These are phyloP conservation scores for Anethum foeniculum DNA, from an alignment of 140 eudicot genomes.

Conservation along the genomic window DNA sequence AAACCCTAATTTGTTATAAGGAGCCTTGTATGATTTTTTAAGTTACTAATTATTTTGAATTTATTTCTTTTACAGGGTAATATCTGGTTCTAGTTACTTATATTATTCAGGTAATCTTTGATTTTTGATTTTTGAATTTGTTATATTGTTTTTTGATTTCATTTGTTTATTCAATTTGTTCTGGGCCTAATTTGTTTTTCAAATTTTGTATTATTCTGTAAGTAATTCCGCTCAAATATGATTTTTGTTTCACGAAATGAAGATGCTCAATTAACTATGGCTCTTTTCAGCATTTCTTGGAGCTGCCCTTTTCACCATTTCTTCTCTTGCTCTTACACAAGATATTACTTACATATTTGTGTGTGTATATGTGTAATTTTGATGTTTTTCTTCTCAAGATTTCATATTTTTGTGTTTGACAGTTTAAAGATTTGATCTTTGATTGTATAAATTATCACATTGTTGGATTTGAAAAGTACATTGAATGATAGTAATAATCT, in stretches of 20 bases:
- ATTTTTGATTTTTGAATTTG: too few species aligned
- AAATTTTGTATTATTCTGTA: too few species aligned
- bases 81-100: too few species aligned
- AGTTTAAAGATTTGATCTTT: conserved; percentile 5
- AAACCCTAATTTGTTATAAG: too few species aligned
- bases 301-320: conserved; percentile 47
- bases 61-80: too few species aligned
- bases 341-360: conserved; percentile 39
- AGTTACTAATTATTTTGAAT: too few species aligned
- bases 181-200: too few species aligned
- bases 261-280: conserved; percentile 11
- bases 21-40: too few species aligned
- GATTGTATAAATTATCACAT: conserved; percentile 44
- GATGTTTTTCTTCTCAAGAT: conserved; percentile 6
- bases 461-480: conserved; percentile 62
- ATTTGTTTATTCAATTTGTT: too few species aligned
- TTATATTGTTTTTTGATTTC: too few species aligned
- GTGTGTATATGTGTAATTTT: neutral
- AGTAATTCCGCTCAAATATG: too few species aligned
- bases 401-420: neutral
- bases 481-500: conserved; percentile 66
- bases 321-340: conserved; percentile 53
- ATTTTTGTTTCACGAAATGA: conserved; percentile 2
- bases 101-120: too few species aligned
- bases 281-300: conserved; percentile 33